Evolutionary conservation across 495 filamentous ascomycete genomes (phyloP).

Genomic region (Lineolata rhizophorae): DNA sequence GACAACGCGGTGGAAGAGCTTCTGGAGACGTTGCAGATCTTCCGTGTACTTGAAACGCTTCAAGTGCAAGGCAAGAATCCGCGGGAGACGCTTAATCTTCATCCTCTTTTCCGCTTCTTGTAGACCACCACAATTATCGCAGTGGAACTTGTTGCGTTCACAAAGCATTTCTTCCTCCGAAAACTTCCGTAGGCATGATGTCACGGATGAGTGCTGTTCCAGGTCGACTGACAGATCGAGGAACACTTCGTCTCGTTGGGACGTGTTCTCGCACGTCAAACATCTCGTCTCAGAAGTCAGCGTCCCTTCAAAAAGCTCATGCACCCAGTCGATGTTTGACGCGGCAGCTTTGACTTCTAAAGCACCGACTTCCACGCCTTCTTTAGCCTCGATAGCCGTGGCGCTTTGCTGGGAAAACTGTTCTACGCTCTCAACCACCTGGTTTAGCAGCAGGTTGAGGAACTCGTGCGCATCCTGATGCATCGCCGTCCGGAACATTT

Average conservation of each 20-base stretch:
- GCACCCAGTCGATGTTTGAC: conserved; percentile 49
- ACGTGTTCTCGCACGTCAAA: conserved; percentile 86
- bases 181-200: conserved; percentile 83
- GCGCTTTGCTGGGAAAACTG: conserved; percentile 39
- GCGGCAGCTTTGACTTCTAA: conserved; percentile 7
- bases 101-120: conserved; percentile 98
- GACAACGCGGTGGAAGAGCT: conserved; percentile 89
- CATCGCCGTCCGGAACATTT: conserved; percentile 93
- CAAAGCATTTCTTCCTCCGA: conserved; percentile 98
- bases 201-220: conserved; percentile 89
- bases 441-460: conserved; percentile 81
- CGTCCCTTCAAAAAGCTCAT: conserved; percentile 88
- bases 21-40: conserved; percentile 78
- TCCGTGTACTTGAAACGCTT: conserved; percentile 98
- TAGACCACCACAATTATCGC: conserved; percentile 86
- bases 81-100: conserved; percentile 92
- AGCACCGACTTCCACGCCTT: conserved; percentile 4
- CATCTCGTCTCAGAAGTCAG: conserved; percentile 93
- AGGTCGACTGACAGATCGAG: conserved; percentile 90
- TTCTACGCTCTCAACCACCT: conserved; percentile 87
- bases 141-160: conserved; percentile 96
- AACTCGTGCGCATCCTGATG: conserved; percentile 98
- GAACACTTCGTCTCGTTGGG: conserved; percentile 87
- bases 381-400: too few species aligned
- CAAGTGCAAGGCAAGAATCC: conserved; percentile 75